Conservation (phyloP, 2,329 filamentous ascomycete species). For the Ceratocystis lukuohia region DNA sequence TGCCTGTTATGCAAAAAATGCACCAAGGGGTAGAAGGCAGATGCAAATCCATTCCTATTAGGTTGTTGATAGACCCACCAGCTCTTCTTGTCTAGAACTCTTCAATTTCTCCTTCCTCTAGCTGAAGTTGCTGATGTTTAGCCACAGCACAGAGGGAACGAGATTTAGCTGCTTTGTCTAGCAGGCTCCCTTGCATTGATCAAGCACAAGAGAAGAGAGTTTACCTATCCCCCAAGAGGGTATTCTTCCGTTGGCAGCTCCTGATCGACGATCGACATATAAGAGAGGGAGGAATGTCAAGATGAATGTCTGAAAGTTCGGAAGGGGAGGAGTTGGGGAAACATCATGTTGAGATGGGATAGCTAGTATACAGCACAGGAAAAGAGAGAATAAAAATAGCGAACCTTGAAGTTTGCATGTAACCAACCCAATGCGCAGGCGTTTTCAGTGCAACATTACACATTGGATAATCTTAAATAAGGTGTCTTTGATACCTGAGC, state of each 20-base stretch:
- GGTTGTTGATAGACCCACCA: too few relatives aligned
- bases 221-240: background rate
- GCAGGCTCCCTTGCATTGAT: background rate
- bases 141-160: background rate
- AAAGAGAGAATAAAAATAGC: background rate
- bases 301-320: background rate
- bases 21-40: too few relatives aligned
- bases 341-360: background rate
- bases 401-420: constrained; percentile 5
- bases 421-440: background rate
- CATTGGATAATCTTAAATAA: constrained; percentile 3
- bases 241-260: constrained; percentile 3
- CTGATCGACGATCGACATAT: constrained; percentile 8
- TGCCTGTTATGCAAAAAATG: too few relatives aligned
- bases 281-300: background rate
- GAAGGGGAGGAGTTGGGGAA: background rate
- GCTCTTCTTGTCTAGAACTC: too few relatives aligned
- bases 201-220: background rate
- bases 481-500: background rate
- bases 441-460: constrained; percentile 7
- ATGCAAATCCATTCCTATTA: too few relatives aligned
- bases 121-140: background rate
- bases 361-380: background rate
- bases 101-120: background rate
- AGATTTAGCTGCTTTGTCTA: background rate